Percentiles rank a stretch among this genome's conserved stretches.
These are phyloP conservation scores for sorghum (Sorghum bicolor) DNA, from an alignment of 176 grass and related monocot genomes.

Conservation along the genomic window DNA sequence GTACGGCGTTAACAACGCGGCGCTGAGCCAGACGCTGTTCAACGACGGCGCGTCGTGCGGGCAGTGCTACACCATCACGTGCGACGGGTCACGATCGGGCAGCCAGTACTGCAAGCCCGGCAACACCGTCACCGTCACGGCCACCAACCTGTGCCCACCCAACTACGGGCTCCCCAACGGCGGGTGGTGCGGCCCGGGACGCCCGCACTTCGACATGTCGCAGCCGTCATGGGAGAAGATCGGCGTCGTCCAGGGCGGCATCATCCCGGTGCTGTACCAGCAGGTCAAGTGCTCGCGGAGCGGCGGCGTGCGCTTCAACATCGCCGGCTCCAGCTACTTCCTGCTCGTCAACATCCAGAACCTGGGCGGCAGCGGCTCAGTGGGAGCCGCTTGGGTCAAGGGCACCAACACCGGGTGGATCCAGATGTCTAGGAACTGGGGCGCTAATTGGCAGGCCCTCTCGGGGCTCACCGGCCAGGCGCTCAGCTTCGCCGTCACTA, in stretches of 20 bases:
- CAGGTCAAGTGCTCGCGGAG: conserved; percentile 42
- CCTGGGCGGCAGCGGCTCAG: conserved; percentile 44
- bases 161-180: conserved; percentile 48
- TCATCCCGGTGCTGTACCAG: conserved; percentile 57
- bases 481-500: conserved; percentile 49
- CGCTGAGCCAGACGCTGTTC: conserved; percentile 48
- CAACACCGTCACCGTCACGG: conserved; percentile 40
- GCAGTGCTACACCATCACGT: conserved; percentile 41
- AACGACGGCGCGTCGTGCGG: conserved; percentile 54
- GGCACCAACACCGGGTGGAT: conserved; percentile 35
- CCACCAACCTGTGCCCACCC: conserved; percentile 60
- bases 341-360: conserved; percentile 47
- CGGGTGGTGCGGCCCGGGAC: conserved; percentile 60
- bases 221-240: conserved; percentile 55
- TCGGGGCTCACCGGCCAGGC: conserved; percentile 28
- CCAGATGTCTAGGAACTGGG: conserved; percentile 45
- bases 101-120: conserved; percentile 21
- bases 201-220: conserved; percentile 65
- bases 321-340: conserved; percentile 47
- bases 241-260: conserved; percentile 33
- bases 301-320: conserved; percentile 39
- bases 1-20: conserved; percentile 45
- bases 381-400: conserved; percentile 22
- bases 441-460: conserved; percentile 50
- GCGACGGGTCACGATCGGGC: not conserved